Base-by-base conservation (phyloP, 495 filamentous ascomycete genomes). In the Sphaerosporella brunnea region DNA sequence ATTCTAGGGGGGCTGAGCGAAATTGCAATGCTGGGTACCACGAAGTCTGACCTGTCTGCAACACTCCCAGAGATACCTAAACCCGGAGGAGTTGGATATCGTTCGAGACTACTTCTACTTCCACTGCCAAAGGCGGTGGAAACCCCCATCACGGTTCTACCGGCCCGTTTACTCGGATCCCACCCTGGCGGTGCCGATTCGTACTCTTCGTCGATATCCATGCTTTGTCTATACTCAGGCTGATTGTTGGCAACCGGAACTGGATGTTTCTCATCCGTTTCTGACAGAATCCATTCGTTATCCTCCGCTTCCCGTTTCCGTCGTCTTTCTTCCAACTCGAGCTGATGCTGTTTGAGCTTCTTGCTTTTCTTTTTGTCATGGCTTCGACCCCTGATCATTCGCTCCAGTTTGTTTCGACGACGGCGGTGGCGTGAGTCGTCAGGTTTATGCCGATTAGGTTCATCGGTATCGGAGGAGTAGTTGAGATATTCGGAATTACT, bases 21-120 rank as follows among this genome's bases (percentile, higher is more conserved):
- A 20, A 60, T 60, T 16, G 56, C 56, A 23, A 60, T 60, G 49
- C 57, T 60, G 4, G 57, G 57, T 13, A 60, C 56, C 11, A 59
- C 52, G 28, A 47, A 42, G 20, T 58, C 56, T 16, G 47, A 38
- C 11, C 45, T 59, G 23, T 55, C 56, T 19, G 36, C 24, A 21
- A 13, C n/a, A 2, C 34, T 46, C 15, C 43, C 43, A 13, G 35
- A 23, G 28, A n/a, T n/a, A n/a, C n/a, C n/a, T n/a, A n/a, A n/a
- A n/a, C n/a, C 43, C 44, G 1, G 30, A 9, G 41, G 37, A 13
- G 32, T 11, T 30, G 38, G 25, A 30, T 43, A 48, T 21, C 43
- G 46, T 32, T 59, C 56, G 4, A 59, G 43, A 23, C 51, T 51
- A 25, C 48, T 54, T 20, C 28, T 39, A 23, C 54, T 59, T 11